phyloP scores from a whole-genome alignment of 768 basidiomycete genomes.

The Hygrophoropsis aurantiaca region DNA sequence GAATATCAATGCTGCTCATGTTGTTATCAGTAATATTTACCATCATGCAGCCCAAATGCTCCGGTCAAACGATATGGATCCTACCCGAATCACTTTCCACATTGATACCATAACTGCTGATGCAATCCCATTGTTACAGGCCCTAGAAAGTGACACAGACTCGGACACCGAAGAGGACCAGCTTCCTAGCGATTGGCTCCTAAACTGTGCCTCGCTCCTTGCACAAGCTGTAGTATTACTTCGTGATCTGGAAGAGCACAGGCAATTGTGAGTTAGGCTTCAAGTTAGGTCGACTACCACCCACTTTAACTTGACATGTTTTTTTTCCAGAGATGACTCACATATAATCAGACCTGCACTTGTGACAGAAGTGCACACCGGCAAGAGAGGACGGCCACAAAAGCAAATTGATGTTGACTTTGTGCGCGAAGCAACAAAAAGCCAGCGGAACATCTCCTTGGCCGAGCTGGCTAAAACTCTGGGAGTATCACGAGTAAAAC shows the following conservation, averaged over 20 bases:
- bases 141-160: conserved; percentile 3
- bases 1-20: conserved; percentile 1
- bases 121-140: conserved; percentile 7
- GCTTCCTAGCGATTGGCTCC: conserved; percentile 8
- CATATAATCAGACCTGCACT: conserved; percentile 2
- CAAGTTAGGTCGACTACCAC: too few relatives aligned
- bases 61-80: conserved; percentile 7
- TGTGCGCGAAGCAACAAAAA: conserved; percentile 7
- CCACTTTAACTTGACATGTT: too few relatives aligned
- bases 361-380: not conserved
- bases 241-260: too few relatives aligned
- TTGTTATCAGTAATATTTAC: conserved; percentile 5
- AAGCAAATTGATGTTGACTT: conserved; percentile 9
- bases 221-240: conserved; percentile 2
- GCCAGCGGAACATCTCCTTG: conserved; percentile 8
- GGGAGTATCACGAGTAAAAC: conserved; percentile 9
- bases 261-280: too few relatives aligned
- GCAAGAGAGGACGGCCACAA: conserved; percentile 1
- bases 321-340: too few relatives aligned
- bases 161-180: too few relatives aligned
- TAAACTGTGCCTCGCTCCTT: conserved; percentile 6
- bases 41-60: conserved; percentile 2
- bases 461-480: conserved; percentile 1
- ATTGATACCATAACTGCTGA: not conserved
- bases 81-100: conserved; percentile 4